These are phyloP conservation scores for Knufia fluminis DNA, from an alignment of 2,329 filamentous ascomycete genomes.

Conservation along the genomic window DNA sequence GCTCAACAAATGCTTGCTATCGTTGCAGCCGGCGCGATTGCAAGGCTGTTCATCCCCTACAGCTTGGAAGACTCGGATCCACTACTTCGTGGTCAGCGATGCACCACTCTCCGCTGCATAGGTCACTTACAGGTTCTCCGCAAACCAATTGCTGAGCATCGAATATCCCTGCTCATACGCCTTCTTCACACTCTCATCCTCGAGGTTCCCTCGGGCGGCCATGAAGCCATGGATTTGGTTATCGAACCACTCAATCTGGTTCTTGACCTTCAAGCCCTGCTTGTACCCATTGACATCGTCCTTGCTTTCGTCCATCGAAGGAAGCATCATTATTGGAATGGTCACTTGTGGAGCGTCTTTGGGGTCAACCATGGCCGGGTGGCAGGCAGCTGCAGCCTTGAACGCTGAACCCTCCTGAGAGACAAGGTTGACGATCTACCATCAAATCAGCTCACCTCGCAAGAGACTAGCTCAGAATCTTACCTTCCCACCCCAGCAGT, in stretches of 20 bases:
- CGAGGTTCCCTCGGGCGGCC: constrained; percentile 34
- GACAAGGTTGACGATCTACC: constrained; percentile 44
- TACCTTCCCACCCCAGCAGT: constrained; percentile 49
- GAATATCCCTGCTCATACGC: constrained; percentile 37
- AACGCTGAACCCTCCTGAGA: constrained; percentile 45
- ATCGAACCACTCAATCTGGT: constrained; percentile 36
- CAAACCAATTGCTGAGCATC: constrained; percentile 4
- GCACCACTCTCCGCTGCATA: no score
- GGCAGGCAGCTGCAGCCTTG: constrained; percentile 48
- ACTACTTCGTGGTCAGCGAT: neutral
- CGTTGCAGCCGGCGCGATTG: neutral
- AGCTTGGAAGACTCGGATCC: neutral
- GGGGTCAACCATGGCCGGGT: constrained; percentile 53
- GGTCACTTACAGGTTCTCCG: constrained; percentile 1
- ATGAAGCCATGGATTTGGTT: constrained; percentile 40
- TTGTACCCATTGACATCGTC: constrained; percentile 36
- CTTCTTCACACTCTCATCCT: constrained; percentile 30
- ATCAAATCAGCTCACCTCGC: neutral
- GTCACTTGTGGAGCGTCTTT: constrained; percentile 47
- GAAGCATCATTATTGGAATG: constrained; percentile 50
- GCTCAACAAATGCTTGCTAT: no score
- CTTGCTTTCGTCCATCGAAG: constrained; percentile 48
- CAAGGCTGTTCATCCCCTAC: neutral
- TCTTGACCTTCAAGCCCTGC: constrained; percentile 30
- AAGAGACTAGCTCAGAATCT: neutral